Evolutionary conservation across 148 eudicot genomes (phyloP), one percentile per base, ranked within the genome.

Genomic region (Rhododendron ferrugineum): DNA sequence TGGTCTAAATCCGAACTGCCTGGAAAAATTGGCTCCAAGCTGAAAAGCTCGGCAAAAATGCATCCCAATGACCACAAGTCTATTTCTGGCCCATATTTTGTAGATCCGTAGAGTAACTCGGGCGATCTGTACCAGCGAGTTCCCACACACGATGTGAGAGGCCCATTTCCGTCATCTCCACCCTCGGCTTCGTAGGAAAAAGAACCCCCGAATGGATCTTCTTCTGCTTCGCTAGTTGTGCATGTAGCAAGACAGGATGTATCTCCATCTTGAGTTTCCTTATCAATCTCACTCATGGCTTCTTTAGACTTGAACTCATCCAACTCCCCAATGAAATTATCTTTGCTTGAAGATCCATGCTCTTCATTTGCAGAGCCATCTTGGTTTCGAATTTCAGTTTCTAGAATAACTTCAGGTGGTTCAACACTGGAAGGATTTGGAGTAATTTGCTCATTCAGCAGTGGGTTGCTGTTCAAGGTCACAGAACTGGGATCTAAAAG

Each of bases 61-160:
- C 98, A 97, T 42, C 99, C 99, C 81, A 96, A 82, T 62, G 99
- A 93, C 99, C 99, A 97, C 46, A 97, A 90, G 80, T 95, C 98
- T 47, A 97, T 82, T 91, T 95, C 98, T 0, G 89, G 85, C 32
- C 99, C 99, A 66, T 96, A 96, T 56, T 85, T 93, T 42, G 91
- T 92, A 64, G 98, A 95, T 22, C 99, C 99, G 84, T 88, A 95
- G 62, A 95, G 98, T 52, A 96, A 86, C 85, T 96, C 99, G 0
- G 99, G 97, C n/a, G 98, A 94, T 88, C 95, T 90, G 88, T 86
- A 96, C 99, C 99, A 96, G 10, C 99, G 95, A 60, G 99, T 96
- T 79, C 99, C 99, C 30, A 96, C 98, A 90, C 96, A 93, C 18
- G 98, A 95, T 81, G 99, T 96, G 32, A 95, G 87, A 44, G 91